Base-by-base conservation (phyloP, 2,329 filamentous ascomycete genomes). In the Pseudogymnoascus sp. region DNA sequence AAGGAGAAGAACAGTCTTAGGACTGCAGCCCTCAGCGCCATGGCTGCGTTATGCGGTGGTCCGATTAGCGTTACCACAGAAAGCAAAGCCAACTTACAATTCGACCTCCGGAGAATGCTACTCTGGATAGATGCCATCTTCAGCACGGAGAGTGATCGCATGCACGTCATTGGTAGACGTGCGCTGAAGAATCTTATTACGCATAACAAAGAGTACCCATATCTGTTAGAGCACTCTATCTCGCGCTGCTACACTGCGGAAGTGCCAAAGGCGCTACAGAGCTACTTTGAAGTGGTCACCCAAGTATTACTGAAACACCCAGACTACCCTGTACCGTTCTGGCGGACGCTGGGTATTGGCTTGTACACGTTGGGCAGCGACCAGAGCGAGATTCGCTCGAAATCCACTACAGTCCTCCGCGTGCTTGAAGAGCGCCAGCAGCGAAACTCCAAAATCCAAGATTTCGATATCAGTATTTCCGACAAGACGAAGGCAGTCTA, bases 401-500 rank as follows among this genome's bases (percentile, higher is more conserved):
- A 96, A 74, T 95, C 95, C 1, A 90, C 90, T 0, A 85, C 88
- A 59, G 80, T 98, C 33, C 80, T 99, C 11, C 85, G 92, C 41
- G 87, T 86, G 0, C 79, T 98, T 1, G 95, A 98, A 75, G 87
- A 92, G 68, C 85, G 91, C 24, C 90, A 95, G 67, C 85, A 88
- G 67, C 89, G 90, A 68, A 95, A 86, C 67, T 96, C 93, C 1
- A 96, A 96, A 72, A 86, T 99, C 6, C 91, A 96, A 72, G 95
- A 99, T 73, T 96, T 97, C 64, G 95, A 99, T 71, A 98, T 99
- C 70, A 97, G 93, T 73, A 95, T 99, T 64, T 96, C 93, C 0
- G 96, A 99, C 77, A 98, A 97, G 77, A 99, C 96, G 0, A 96
- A 96, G 68, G 93, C 93, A 0, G 93, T 99, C 2, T 99, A 98